A percentile compares a stretch with the other conserved stretches of the same genome.
Evolutionary conservation across 495 filamentous ascomycete genomes (phyloP).

Genomic region (Penicillium desertorum): DNA sequence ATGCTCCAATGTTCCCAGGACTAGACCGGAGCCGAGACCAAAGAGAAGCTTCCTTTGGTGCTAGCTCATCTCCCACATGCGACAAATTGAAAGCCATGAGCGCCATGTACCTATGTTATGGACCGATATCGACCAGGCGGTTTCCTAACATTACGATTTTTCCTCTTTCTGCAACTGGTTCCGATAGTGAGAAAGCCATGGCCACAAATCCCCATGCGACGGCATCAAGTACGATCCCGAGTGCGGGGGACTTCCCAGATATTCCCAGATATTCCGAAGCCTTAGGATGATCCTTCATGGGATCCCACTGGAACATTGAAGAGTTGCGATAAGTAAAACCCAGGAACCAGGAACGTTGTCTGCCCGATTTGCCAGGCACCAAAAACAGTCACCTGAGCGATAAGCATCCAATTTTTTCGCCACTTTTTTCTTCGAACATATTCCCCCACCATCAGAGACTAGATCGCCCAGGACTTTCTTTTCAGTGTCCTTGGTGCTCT

Average conservation of each 20-base stretch:
- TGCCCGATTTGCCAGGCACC: slow-evolving; percentile 27
- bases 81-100: slow-evolving; percentile 21
- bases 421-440: slow-evolving; percentile 19
- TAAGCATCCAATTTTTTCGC: slow-evolving; percentile 27
- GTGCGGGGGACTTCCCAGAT: background rate
- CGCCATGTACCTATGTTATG: background rate
- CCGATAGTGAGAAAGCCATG: background rate
- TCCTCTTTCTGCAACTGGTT: background rate
- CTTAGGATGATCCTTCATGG: background rate
- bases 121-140: background rate
- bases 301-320: background rate
- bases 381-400: slow-evolving; percentile 29
- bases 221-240: background rate
- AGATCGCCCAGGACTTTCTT: background rate
- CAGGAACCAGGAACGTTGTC: slow-evolving; percentile 1
- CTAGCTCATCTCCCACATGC: slow-evolving; percentile 18
- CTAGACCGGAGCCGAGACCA: background rate
- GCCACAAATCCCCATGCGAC: background rate
- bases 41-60: slow-evolving; percentile 10
- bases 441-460: background rate
- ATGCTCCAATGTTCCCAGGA: slow-evolving; percentile 1
- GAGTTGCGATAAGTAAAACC: slow-evolving; percentile 8
- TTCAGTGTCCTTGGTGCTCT: background rate
- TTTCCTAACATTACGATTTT: background rate
- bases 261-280: background rate